These are phyloP conservation scores for Kurtzmaniella quercitrusa DNA, from an alignment of 1,139 yeast genomes.

Conservation along the genomic window DNA sequence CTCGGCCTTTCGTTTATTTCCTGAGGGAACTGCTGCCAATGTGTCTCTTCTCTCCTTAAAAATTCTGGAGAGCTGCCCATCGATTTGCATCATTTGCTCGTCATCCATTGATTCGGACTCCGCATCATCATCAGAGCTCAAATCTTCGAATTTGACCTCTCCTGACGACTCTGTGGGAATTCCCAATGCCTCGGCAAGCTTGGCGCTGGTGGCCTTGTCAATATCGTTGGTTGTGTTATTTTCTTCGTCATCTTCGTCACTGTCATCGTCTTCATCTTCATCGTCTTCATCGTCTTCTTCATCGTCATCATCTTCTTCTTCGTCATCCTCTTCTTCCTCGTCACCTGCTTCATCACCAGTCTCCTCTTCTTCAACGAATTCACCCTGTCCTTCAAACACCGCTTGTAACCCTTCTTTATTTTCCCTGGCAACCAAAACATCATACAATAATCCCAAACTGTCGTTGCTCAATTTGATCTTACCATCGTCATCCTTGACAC, in stretches of 20 bases:
- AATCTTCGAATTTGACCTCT: slow-evolving; percentile 41
- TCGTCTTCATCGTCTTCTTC: slow-evolving; percentile 27
- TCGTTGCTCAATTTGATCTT: slow-evolving; percentile 31
- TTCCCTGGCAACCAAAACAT: slow-evolving; percentile 70
- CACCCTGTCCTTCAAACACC: slow-evolving; percentile 66
- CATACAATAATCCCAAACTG: slow-evolving; percentile 57
- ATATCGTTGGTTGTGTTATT: slow-evolving; percentile 42
- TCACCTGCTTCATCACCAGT: slow-evolving; percentile 17
- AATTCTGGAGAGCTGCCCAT: slow-evolving; percentile 75
- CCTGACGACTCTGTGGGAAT: slow-evolving; percentile 50
- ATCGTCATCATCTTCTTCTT: slow-evolving; percentile 29
- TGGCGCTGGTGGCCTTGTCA: slow-evolving; percentile 66
- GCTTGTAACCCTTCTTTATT: slow-evolving; percentile 77
- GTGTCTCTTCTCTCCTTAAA: slow-evolving; percentile 78
- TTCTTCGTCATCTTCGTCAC: slow-evolving; percentile 18
- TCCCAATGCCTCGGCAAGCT: slow-evolving; percentile 76
- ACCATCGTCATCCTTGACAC: slow-evolving; percentile 27
- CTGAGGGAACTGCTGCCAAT: slow-evolving; percentile 44
- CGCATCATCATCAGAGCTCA: slow-evolving; percentile 42
- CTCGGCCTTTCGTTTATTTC: slow-evolving; percentile 66
- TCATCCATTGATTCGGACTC: slow-evolving; percentile 90
- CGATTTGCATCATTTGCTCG: slow-evolving; percentile 95
- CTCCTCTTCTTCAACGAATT: slow-evolving; percentile 31
- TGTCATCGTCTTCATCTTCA: slow-evolving; percentile 23
- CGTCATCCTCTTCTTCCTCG: slow-evolving; percentile 27